Base-by-base conservation (phyloP, 1,284 basidiomycete genomes). In the Apiotrichum domesticum region DNA sequence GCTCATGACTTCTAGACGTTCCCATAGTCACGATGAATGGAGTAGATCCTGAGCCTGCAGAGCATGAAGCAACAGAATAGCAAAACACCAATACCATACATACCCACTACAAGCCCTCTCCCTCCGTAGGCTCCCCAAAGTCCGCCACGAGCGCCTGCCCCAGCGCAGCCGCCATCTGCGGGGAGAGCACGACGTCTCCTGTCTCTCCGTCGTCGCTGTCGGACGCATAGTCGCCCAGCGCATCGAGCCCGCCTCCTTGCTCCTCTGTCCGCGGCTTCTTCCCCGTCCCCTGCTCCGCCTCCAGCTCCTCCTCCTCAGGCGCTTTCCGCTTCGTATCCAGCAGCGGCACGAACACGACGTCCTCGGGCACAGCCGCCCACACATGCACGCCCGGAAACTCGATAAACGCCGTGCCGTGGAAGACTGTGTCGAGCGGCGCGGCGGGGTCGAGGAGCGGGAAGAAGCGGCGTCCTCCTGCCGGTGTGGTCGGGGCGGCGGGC, bases 311-410 rank as follows among this genome's bases (percentile, higher is more conserved):
- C 15, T 40, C 52, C 21, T 21, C 21, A 21, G 21, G 21, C 33
- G 45, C 52, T 42, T 50, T 47, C 46, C 44, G 41, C 74, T 39
- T 61, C 76, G 8, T 72, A 63, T 51, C 52, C 1, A 50, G 41
- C 9, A 63, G 51, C 6, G 63, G 62, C 47, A 83, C 70, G 13
- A 77, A 65, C 2, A 82, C 56, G 7, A 63, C 53, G 7, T 54
- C 55, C 9, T 69, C 66, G 2, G 55, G 43, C 9, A 76, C 77
- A 6, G 82, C 83, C 5, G 74, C 73, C 75, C 89, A 90, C 4
- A 93, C 74, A 51, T 88, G 84, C 45, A 94, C 83, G 0, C 84
- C 84, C 3, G 90, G 90, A 66, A 84, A 93, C 73, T 94, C 90
- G 45, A 87, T 80, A 67, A 89, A 89, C 40, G 83, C 79, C 51